These are phyloP conservation scores for Byssoonygena ceratinophila DNA, from an alignment of 2,329 filamentous ascomycete species.

Conservation along the genomic window DNA sequence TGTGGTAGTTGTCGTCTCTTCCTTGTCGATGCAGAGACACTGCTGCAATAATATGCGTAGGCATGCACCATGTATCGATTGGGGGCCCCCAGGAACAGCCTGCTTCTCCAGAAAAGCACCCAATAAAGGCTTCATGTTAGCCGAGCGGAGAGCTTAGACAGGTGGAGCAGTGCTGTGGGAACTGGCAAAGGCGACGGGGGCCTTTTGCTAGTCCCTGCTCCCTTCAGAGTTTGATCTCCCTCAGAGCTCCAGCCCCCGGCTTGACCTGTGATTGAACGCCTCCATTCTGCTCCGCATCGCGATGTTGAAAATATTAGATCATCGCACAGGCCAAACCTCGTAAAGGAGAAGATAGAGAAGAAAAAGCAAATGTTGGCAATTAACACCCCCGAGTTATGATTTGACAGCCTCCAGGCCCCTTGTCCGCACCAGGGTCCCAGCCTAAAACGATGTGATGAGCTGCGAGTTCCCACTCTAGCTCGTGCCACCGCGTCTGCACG, in stretches of 20 bases:
- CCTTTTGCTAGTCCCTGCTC: neutral
- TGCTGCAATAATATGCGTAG: neutral
- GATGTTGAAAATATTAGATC: neutral
- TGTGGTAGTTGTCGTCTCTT: neutral
- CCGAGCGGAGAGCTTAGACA: slow-evolving; percentile 1
- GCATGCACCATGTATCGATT: neutral
- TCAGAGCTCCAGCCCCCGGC: neutral
- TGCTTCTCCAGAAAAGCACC: neutral
- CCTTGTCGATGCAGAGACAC: slow-evolving; percentile 2
- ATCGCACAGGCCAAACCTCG: neutral
- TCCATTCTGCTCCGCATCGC: neutral
- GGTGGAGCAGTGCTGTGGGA: neutral
- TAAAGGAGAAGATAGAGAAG: neutral
- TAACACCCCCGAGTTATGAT: neutral
- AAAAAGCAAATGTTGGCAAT: neutral
- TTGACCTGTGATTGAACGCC: neutral
- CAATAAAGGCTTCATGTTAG: slow-evolving; percentile 4
- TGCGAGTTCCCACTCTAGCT: slow-evolving; percentile 14
- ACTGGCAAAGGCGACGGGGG: neutral
- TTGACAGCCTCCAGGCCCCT: neutral
- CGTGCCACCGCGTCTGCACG: slow-evolving; percentile 10
- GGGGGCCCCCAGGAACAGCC: too few species aligned
- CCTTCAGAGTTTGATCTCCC: slow-evolving; percentile 3
- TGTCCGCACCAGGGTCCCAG: neutral
- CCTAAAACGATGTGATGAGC: slow-evolving; percentile 12